Evolutionary conservation across 495 filamentous ascomycete species (phyloP).

Genomic region (Recurvomyces mirabilis): DNA sequence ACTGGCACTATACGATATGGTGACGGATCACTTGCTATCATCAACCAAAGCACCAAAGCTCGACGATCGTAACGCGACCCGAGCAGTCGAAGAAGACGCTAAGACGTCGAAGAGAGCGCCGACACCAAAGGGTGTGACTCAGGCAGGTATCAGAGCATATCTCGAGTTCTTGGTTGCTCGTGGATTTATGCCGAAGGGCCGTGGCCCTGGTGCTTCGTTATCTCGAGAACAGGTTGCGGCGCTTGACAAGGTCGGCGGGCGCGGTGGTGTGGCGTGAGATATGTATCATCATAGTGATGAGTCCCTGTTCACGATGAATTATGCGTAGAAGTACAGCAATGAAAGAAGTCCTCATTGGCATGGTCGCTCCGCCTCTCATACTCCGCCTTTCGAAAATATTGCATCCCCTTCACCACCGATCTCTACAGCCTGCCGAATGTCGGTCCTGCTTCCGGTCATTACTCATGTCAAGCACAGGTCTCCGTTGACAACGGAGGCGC

Average conservation of each 20-base stretch:
- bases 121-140: constrained; percentile 54
- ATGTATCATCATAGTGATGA: too few species aligned
- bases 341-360: too few species aligned
- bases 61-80: constrained; percentile 60
- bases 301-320: too few species aligned
- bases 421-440: too few species aligned
- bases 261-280: too few species aligned
- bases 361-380: too few species aligned
- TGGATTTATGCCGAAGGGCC: constrained; percentile 56
- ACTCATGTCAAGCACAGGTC: too few species aligned
- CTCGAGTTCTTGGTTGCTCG: constrained; percentile 57
- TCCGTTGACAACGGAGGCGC: too few species aligned
- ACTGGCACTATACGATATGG: constrained; percentile 81
- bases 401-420: too few species aligned
- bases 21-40: constrained; percentile 63
- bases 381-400: too few species aligned
- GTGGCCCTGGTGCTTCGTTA: constrained; percentile 12
- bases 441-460: too few species aligned
- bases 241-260: constrained; percentile 26
- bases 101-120: constrained; percentile 47
- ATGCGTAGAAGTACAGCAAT: background rate
- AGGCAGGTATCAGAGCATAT: constrained; percentile 61
- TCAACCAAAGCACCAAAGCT: constrained; percentile 72
- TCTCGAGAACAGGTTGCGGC: constrained; percentile 18
- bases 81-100: constrained; percentile 47